Base-by-base conservation (phyloP, 2,329 filamentous ascomycete species). In the Mycosphaerelloides madeirae region DNA sequence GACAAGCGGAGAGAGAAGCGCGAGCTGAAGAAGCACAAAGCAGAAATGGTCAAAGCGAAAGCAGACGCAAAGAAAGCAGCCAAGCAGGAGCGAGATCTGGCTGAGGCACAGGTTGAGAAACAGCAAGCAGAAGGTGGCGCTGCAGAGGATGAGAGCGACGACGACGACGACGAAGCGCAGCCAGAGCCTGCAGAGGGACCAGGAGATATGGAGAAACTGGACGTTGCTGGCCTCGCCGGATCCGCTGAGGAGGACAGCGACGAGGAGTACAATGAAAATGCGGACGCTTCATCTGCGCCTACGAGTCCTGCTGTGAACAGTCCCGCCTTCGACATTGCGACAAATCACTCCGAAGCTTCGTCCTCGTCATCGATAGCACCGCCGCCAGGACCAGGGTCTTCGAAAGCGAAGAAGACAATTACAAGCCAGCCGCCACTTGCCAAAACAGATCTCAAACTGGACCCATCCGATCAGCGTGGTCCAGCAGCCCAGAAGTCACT, bases 351-450 rank as follows among this genome's bases (percentile, higher is more conserved):
- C 38, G 57, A 62, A 44, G 62, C 70, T 29, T 75, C 72, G 8
- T 74, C 72, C 2, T 66, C 69, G 34, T 73, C 72, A 32, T 74
- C 72, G 6, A 65, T 71, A 40, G 52, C 64, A 37, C 68, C 69
- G 7, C 65, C 66, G 13, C 56, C 62, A 16, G 49, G 53, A 13
- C 38, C 50, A 15, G 51, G 53, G 22, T 5, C 5, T 25, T 25
- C 22, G 8, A 41, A 53, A 29, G 22, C 49, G 12, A 38, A 49
- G 19, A 43, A 50, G 19, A 20, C 42, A 25, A 41, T 49, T 16
- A 14, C 44, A 4, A 47, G 48, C 28, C 46, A 54, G 44, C 41
- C 46, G 7, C 43, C 53, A 25, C 32, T 46, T 25, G 46, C 46
- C 31, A 50, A 50, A 20, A 39, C 49, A 35, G 35, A 46, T 15